Evolutionary conservation across 768 basidiomycete genomes (phyloP), one percentile per base, ranked within the genome.

Genomic region (Mycena galopus): DNA sequence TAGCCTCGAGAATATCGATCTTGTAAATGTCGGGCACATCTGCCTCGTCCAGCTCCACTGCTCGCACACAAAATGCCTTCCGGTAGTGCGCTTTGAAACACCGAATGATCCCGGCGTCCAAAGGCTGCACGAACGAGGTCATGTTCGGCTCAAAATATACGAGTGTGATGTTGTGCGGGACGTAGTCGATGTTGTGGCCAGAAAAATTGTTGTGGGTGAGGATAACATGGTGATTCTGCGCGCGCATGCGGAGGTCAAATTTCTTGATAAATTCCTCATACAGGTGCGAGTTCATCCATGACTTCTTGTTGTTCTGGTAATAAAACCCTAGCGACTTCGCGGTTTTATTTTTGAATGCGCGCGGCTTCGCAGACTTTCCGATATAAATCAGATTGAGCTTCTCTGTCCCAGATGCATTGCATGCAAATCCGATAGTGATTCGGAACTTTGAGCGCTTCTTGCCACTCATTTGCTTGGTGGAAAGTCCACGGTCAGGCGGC

Each of bases 31-130:
- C 74, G 2, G 23, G 1, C 35, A 78, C 77, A 11, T 76, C 81
- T n/a, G 75, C 78, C 50, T 82, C 80, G 74, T 84, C 51, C 12
- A 29, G 27, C 23, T 53, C 51, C 4, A 53, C 2, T 14, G 51
- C 51, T 12, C 51, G 51, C 6, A n/a, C n/a, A 25, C 47, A 50
- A n/a, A 50, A 23, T 9, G 47, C 47, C 4, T n/a, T 21, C 8
- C 80, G 70, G 65, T 86, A 85, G 37, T 79, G 73, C 0, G 83
- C 83, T 75, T 84, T 86, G 76, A 83, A 79, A 59, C 77, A 79
- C 0, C 79, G 67, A 63, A 84, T 84, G 42, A 82, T 80, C 19
- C 83, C 83, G 14, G 78, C 79, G 75, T 85, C 82, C 35, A 73
- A 67, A 5, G 82, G 84, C 66, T 86, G 84, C 35, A 86, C 77